Evolutionary conservation across 768 basidiomycete genomes (phyloP).

Genomic region (Pisolithus marmoratus): DNA sequence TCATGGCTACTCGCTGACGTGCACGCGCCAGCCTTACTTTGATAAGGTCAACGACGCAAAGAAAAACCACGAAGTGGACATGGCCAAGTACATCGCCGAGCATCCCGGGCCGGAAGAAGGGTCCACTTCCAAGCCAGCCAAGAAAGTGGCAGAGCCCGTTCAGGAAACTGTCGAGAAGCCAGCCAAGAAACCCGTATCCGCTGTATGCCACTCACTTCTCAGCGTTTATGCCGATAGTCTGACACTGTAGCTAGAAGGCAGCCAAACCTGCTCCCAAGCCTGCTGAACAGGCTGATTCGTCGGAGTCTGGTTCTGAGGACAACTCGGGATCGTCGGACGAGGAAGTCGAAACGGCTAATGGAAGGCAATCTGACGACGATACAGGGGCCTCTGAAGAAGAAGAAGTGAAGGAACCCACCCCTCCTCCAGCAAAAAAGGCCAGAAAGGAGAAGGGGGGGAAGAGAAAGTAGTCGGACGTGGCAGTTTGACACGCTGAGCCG

Average conservation of each 20-base stretch:
- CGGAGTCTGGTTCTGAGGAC: conserved; percentile 26
- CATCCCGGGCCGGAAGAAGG: conserved; percentile 44
- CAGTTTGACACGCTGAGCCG: no score
- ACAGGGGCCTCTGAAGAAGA: conserved; percentile 24
- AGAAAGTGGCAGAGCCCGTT: conserved; percentile 15
- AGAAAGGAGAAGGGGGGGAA: conserved; percentile 25
- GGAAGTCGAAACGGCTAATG: conserved; percentile 15
- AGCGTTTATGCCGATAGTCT: conserved; percentile 9
- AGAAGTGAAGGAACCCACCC: conserved; percentile 25
- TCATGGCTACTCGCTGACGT: neutral
- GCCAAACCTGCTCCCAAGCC: conserved; percentile 20
- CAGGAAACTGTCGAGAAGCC: conserved; percentile 29
- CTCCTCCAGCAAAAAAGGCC: conserved; percentile 23
- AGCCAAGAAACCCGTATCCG: conserved; percentile 16
- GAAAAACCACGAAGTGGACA: conserved; percentile 54
- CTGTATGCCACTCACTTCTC: conserved; percentile 16
- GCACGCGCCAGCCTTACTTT: conserved; percentile 23
- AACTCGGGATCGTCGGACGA: conserved; percentile 19
- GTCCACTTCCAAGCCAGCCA: conserved; percentile 31
- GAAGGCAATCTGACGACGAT: conserved; percentile 18
- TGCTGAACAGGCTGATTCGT: conserved; percentile 19
- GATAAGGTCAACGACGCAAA: conserved; percentile 52
- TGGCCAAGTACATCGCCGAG: conserved; percentile 59
- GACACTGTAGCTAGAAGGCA: conserved; percentile 16
- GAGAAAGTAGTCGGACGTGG: conserved; percentile 14